Evolutionary conservation across 352 stramenopile genomes (phyloP), one percentile per base, ranked within the genome.

Genomic region (Globisporangium solare): DNA sequence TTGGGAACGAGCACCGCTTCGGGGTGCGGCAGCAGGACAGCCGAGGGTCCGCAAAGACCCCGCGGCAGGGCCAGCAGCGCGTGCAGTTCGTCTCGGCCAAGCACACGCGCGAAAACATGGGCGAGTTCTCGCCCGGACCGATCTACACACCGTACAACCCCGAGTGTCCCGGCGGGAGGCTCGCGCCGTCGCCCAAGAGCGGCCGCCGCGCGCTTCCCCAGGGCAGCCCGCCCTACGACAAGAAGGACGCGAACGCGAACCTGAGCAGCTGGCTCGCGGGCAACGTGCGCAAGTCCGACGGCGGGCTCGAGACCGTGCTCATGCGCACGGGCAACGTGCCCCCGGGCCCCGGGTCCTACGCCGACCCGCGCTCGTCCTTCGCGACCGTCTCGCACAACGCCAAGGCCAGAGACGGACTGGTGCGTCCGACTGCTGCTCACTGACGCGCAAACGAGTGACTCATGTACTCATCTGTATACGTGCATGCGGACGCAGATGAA

Each of bases 31-130:
- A 82, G 49, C 57, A 76, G 2, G 39, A 46, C 21, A 15, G 15
- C 14, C 17, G 35, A 2, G 22, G 20, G 31, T 22, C 14, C 66
- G 68, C 63, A 13, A 76, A 71, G 56, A 69, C 64, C n/a, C 68
- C 64, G 21, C 56, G 57, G 0, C 56, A 73, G 35, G 56, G 81
- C 17, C 73, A 73, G 20, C 73, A 73, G 21, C 81, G 83, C 43
- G 74, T 92, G 31, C 83, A 90, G 56, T 89, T 89, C 55, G 77
- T 92, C 39, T 92, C 83, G 18, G 56, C 76, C 6, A 79, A 79
- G 27, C 83, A 93, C 61, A 86, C 72, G 14, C 81, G 83, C 22
- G 83, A 93, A 50, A 93, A 93, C 54, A 91, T 93, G 81, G 83
- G 67, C 67, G 83, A 92, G 70, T 93, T 92, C 60, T 93, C 83